These are phyloP conservation scores for sunflower (Helianthus annuus) DNA, from an alignment of 129 eudicot species.

Conservation along the genomic window DNA sequence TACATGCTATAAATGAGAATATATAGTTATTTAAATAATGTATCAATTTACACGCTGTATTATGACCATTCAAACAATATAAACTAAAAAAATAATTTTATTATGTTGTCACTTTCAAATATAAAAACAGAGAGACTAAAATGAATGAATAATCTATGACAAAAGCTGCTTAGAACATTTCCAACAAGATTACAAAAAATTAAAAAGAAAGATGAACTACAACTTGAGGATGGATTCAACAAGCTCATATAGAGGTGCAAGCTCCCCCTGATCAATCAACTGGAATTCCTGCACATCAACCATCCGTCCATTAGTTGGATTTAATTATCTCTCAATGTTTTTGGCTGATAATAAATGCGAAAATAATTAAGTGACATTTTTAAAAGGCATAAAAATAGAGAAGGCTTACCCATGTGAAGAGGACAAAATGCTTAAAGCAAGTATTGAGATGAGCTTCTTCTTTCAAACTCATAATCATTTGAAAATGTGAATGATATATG, in stretches of 20 bases:
- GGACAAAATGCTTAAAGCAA: slow-evolving; percentile 72
- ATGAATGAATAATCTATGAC: slow-evolving; percentile 28
- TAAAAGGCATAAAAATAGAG: neutral
- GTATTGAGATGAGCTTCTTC: slow-evolving; percentile 62
- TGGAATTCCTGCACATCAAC: slow-evolving; percentile 66
- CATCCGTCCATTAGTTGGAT: slow-evolving; percentile 19
- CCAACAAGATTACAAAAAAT: neutral
- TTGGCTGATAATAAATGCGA: neutral
- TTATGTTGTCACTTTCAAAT: neutral
- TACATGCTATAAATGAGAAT: neutral
- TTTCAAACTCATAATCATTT: slow-evolving; percentile 40
- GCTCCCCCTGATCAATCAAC: slow-evolving; percentile 79
- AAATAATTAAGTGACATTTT: neutral
- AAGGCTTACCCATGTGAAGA: slow-evolving; percentile 62
- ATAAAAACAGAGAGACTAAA: slow-evolving; percentile 12
- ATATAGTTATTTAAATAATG: too few species aligned
- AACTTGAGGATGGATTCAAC: slow-evolving; percentile 72
- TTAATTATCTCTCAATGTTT: neutral
- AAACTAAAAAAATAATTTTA: neutral
- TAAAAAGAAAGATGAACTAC: slow-evolving; percentile 14
- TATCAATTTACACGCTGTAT: too few species aligned
- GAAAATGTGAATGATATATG: slow-evolving; percentile 67
- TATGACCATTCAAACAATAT: neutral
- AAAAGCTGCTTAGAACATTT: slow-evolving; percentile 27
- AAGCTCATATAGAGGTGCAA: slow-evolving; percentile 75